Conservation (phyloP, 305 asterid genomes). For the Solanum aculeatissimum region DNA sequence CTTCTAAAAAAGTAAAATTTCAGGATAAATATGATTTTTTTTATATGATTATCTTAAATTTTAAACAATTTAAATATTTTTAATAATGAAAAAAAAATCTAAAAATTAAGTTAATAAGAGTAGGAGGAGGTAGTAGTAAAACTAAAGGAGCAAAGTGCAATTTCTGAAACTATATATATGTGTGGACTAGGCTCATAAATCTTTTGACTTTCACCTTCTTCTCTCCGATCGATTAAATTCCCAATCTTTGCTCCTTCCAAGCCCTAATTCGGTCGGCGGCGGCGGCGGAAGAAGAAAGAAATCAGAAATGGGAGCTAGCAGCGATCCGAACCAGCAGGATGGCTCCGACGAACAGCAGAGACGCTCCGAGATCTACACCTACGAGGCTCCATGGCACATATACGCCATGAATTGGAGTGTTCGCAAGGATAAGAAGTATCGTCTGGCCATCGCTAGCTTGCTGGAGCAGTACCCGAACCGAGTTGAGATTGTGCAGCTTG, state of each 20-base stretch:
- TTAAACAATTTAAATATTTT: too few relatives aligned
- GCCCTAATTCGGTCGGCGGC: neutral
- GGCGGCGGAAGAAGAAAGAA: neutral
- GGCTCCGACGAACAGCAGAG: slow-evolving; percentile 93
- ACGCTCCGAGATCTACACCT: slow-evolving; percentile 91
- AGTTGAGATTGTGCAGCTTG: slow-evolving; percentile 78
- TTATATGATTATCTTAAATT: too few relatives aligned
- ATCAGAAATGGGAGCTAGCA: slow-evolving; percentile 51
- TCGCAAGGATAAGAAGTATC: slow-evolving; percentile 79
- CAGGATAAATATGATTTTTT: too few relatives aligned
- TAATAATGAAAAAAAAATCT: too few relatives aligned
- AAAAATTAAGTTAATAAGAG: too few relatives aligned
- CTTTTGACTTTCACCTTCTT: neutral
- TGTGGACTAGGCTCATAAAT: neutral
- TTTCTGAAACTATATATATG: neutral
- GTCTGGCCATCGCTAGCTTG: slow-evolving; percentile 74
- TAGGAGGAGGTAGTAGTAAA: too few relatives aligned
- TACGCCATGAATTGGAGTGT: slow-evolving; percentile 95
- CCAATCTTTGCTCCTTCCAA: neutral
- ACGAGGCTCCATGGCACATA: slow-evolving; percentile 94
- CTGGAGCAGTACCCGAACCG: slow-evolving; percentile 81
- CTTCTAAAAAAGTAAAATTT: too few relatives aligned
- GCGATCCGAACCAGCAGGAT: slow-evolving; percentile 64
- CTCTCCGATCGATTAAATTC: neutral
- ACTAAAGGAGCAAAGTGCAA: neutral